Evolutionary conservation across 306 rosid species (phyloP).

Genomic region (Gillenia trifoliata): DNA sequence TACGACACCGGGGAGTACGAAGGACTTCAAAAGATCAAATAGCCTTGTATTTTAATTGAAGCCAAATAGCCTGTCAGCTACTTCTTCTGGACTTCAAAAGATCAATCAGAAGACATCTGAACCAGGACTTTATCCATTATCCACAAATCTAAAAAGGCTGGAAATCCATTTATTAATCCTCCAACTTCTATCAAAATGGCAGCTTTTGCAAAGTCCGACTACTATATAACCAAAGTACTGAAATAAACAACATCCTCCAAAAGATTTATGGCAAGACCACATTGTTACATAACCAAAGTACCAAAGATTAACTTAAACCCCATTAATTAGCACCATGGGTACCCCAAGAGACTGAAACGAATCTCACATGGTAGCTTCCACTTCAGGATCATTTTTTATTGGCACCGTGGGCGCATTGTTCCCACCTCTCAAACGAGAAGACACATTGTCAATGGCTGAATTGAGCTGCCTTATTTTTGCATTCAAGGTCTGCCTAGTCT

Average conservation of each 20-base stretch:
- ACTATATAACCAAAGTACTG: background rate
- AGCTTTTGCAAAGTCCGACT: conserved; percentile 4
- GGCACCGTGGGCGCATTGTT: conserved; percentile 51
- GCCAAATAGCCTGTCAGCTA: background rate
- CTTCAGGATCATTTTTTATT: conserved; percentile 66
- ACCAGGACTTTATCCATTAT: background rate
- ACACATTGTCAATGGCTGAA: conserved; percentile 92
- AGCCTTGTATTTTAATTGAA: background rate
- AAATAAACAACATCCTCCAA: conserved; percentile 12
- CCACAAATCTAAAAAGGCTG: background rate
- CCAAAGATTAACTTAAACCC: too few species aligned
- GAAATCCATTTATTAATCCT: background rate
- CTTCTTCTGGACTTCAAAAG: background rate
- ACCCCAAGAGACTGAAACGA: conserved; percentile 3
- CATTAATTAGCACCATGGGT: conserved; percentile 15
- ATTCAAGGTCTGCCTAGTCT: conserved; percentile 71
- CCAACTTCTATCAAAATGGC: background rate
- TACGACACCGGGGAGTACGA: too few species aligned
- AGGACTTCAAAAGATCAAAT: too few species aligned
- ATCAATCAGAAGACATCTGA: background rate
- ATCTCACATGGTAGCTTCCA: conserved; percentile 64
- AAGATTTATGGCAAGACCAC: conserved; percentile 10
- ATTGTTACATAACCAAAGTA: conserved; percentile 1
- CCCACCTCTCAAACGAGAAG: conserved; percentile 91
- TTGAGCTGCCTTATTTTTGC: conserved; percentile 84